Conservation (phyloP, 202 grass and related monocot genomes). For the Elaeis oleifera region DNA sequence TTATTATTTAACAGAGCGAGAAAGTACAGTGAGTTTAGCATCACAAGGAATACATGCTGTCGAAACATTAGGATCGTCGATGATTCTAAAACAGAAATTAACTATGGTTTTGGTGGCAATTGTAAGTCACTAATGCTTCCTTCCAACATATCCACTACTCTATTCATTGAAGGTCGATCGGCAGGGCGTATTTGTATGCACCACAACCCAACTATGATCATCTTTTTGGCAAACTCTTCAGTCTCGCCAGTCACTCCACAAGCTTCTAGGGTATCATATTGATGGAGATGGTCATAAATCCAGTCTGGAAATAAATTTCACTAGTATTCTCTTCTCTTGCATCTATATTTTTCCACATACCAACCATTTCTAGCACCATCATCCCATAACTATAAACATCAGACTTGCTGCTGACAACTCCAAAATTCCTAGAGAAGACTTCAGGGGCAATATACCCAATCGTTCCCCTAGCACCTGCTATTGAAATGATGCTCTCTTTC, state of each 20-base stretch:
- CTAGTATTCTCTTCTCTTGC: conserved; percentile 7
- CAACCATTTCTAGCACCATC: conserved; percentile 35
- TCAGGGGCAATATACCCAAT: conserved; percentile 38
- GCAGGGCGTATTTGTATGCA: conserved; percentile 26
- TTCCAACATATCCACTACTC: conserved; percentile 36
- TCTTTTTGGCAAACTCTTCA: conserved; percentile 28
- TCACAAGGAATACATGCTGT: too few relatives aligned
- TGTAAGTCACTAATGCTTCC: conserved; percentile 19
- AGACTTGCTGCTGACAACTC: conserved; percentile 23
- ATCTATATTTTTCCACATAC: conserved; percentile 20
- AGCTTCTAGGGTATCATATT: conserved; percentile 14
- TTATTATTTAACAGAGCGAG: too few relatives aligned
- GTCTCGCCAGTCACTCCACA: conserved; percentile 20
- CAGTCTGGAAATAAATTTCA: conserved; percentile 33
- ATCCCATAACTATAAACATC: conserved; percentile 49
- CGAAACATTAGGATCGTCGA: too few relatives aligned
- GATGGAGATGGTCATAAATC: conserved; percentile 34
- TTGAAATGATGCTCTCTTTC: conserved; percentile 37
- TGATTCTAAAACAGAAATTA: too few relatives aligned
- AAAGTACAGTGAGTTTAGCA: too few relatives aligned
- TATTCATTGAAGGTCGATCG: conserved; percentile 27
- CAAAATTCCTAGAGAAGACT: conserved; percentile 23
- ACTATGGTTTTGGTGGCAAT: conserved; percentile 5
- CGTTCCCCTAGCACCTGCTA: conserved; percentile 1
- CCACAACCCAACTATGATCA: conserved; percentile 41